Conservation (phyloP, 2,329 filamentous ascomycete genomes). For the Cytospora chrysosperma region DNA sequence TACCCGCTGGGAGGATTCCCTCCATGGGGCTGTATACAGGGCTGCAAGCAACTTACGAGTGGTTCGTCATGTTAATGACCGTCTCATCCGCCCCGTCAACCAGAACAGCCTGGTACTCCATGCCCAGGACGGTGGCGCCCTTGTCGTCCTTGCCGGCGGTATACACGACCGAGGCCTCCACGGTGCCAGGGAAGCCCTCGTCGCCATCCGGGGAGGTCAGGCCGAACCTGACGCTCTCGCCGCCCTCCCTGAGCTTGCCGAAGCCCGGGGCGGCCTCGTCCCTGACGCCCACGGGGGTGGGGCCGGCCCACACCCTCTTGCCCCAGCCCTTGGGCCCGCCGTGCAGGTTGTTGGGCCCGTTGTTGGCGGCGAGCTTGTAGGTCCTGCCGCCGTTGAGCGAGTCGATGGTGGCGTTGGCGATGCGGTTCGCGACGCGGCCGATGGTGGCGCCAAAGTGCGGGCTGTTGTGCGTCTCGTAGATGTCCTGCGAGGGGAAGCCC, state of each 20-base stretch:
- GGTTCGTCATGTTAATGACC: conserved; percentile 89
- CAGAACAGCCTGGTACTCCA: conserved; percentile 88
- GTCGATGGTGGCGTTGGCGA: conserved; percentile 68
- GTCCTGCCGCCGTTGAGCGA: conserved; percentile 65
- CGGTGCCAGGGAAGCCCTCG: conserved; percentile 84
- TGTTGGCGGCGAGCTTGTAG: conserved; percentile 72
- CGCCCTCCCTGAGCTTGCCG: conserved; percentile 43
- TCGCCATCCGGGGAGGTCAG: conserved; percentile 76
- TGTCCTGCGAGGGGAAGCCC: conserved; percentile 72
- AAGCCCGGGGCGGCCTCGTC: conserved; percentile 38
- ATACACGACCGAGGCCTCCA: conserved; percentile 77
- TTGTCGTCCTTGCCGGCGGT: conserved; percentile 65
- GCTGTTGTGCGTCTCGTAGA: conserved; percentile 72
- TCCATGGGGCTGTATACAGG: too few relatives aligned
- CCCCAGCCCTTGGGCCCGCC: conserved; percentile 77
- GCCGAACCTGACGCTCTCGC: conserved; percentile 65
- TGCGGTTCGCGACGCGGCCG: conserved; percentile 79
- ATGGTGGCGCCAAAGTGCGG: conserved; percentile 93
- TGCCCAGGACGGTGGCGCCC: conserved; percentile 66
- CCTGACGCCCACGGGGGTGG: conserved; percentile 56
- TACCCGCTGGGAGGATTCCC: too few relatives aligned
- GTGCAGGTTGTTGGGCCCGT: conserved; percentile 74
- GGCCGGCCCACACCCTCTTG: conserved; percentile 74
- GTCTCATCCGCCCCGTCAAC: conserved; percentile 83
- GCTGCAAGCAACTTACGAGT: conserved; percentile 61